These are phyloP conservation scores for Mucor ambiguus DNA, from an alignment of 371 early-diverging fungal species.

Conservation along the genomic window DNA sequence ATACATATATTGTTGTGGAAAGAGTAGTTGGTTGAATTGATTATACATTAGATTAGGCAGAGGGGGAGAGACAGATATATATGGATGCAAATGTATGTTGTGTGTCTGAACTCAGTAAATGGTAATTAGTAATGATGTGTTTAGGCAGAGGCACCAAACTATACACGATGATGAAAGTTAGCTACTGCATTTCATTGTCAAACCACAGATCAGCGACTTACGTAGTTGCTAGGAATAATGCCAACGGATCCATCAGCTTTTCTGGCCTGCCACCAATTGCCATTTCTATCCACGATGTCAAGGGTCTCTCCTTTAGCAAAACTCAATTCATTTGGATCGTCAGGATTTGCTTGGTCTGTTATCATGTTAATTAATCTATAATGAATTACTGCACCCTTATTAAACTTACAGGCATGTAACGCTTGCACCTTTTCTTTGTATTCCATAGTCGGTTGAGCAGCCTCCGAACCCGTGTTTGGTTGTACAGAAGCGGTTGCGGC, in stretches of 20 bases:
- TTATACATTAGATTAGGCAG: not conserved
- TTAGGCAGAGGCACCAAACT: slow-evolving; percentile 14
- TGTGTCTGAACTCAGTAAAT: not conserved
- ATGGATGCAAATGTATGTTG: not conserved
- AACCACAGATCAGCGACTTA: slow-evolving; percentile 22
- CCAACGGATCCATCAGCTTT: slow-evolving; percentile 79
- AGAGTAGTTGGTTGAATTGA: not conserved
- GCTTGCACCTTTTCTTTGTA: slow-evolving; percentile 42
- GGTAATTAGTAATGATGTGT: not conserved
- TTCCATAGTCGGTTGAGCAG: slow-evolving; percentile 9
- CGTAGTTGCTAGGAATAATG: slow-evolving; percentile 89
- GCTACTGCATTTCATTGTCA: not conserved
- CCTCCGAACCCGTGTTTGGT: not conserved
- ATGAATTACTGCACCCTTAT: not conserved
- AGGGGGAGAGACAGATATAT: not conserved
- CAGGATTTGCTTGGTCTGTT: slow-evolving; percentile 77
- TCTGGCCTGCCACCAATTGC: slow-evolving; percentile 94
- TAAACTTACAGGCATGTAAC: slow-evolving; percentile 27
- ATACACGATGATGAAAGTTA: not conserved
- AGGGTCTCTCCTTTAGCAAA: slow-evolving; percentile 83
- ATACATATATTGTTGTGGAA: not conserved
- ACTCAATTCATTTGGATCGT: slow-evolving; percentile 85
- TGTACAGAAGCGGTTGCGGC: slow-evolving; percentile 1
- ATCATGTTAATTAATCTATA: not conserved
- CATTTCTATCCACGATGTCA: slow-evolving; percentile 83